Percentiles rank a stretch among this genome's conserved stretches.
Conservation (phyloP, 202 grass and related monocot species). For the Carex arenaria region DNA sequence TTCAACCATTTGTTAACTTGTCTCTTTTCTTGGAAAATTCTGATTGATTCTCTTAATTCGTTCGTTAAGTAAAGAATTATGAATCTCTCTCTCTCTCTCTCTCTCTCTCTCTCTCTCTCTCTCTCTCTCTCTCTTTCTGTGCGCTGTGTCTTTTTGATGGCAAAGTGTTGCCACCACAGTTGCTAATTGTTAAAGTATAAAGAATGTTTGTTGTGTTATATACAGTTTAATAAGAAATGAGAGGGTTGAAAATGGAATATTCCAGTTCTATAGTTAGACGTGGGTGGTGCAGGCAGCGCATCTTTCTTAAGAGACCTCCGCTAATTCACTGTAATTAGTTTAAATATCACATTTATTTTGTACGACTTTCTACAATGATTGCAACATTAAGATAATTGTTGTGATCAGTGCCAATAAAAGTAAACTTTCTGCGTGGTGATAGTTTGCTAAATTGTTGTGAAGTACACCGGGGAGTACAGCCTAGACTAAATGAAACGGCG, state of each 20-base stretch:
- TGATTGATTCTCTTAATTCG: slow-evolving; percentile 3
- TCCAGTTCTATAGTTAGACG: neutral
- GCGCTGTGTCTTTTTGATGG: neutral
- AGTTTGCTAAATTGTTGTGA: neutral
- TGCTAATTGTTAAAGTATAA: neutral
- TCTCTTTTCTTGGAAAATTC: neutral
- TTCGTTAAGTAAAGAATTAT: neutral
- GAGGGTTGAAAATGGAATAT: neutral
- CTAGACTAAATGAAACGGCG: neutral
- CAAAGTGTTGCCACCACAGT: neutral
- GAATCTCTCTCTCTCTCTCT: neutral
- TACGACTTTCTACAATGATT: neutral
- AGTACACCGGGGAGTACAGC: neutral
- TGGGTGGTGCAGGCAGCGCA: neutral
- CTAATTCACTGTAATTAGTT: neutral
- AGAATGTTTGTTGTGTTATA: neutral
- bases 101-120: too few species aligned
- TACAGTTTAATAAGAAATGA: neutral
- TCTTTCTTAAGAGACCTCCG: neutral
- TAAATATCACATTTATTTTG: neutral
- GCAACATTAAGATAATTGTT: neutral
- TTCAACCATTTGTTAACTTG: slow-evolving; percentile 36
- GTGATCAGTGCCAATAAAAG: neutral
- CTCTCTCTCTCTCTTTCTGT: neutral
- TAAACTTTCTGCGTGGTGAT: neutral